These are phyloP conservation scores for Trapa incisa DNA, from an alignment of 345 rosid genomes.

Conservation along the genomic window DNA sequence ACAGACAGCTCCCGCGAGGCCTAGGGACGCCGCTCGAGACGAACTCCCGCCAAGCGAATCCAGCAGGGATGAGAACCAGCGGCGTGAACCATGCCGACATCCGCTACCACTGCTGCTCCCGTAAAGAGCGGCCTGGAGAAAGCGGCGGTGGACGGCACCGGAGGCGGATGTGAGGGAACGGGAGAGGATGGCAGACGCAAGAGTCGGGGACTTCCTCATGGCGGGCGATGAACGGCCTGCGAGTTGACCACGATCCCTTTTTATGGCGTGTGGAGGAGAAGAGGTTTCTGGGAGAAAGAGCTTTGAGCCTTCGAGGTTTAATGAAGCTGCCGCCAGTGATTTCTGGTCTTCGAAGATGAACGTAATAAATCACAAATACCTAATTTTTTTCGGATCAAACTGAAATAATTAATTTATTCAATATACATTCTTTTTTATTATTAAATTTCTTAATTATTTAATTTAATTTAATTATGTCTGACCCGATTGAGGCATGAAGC, in stretches of 20 bases:
- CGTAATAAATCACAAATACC: too few relatives aligned
- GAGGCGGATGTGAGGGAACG: slow-evolving; percentile 18
- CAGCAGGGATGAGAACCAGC: slow-evolving; percentile 21
- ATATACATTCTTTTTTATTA: too few relatives aligned
- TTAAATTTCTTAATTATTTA: too few relatives aligned
- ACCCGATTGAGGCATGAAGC: too few relatives aligned
- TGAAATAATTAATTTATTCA: too few relatives aligned
- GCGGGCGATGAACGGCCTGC: slow-evolving; percentile 1
- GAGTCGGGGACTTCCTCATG: slow-evolving; percentile 31
- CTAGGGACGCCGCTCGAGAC: slow-evolving; percentile 10
- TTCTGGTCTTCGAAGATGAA: too few relatives aligned
- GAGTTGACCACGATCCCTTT: slow-evolving; percentile 9
- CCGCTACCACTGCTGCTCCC: slow-evolving; percentile 7
- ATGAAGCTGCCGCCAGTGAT: background rate
- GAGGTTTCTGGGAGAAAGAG: too few relatives aligned
- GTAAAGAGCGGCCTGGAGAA: slow-evolving; percentile 26
- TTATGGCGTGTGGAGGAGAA: background rate
- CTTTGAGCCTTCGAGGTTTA: background rate
- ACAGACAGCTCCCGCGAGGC: slow-evolving; percentile 25
- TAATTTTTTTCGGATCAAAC: too few relatives aligned
- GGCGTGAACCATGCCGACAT: background rate
- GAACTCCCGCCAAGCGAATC: slow-evolving; percentile 15
- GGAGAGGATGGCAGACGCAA: slow-evolving; percentile 23
- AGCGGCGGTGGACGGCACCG: slow-evolving; percentile 14
- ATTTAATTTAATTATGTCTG: too few relatives aligned